These are phyloP conservation scores for Magnaporthales sp. DNA, from an alignment of 2,329 filamentous ascomycete species.

Conservation along the genomic window DNA sequence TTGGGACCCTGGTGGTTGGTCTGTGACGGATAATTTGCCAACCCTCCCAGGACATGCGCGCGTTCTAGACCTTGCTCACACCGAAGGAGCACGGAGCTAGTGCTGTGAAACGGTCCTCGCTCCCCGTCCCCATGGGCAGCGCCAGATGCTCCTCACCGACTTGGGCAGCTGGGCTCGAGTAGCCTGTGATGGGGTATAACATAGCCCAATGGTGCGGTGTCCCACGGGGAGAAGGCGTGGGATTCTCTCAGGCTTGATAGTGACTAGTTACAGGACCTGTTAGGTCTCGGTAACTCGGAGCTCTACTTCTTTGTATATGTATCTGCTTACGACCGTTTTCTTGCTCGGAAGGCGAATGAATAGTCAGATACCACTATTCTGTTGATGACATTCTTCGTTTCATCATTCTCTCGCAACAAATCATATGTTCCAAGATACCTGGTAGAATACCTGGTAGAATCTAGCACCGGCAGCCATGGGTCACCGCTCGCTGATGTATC, in stretches of 20 bases:
- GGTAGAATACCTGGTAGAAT: not conserved
- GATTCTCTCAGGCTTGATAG: not conserved
- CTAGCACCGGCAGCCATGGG: not conserved
- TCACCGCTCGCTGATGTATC: not conserved
- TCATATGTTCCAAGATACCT: not conserved
- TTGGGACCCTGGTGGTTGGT: not conserved
- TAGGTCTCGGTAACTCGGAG: not conserved
- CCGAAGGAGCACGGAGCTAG: not conserved
- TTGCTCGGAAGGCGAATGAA: too few relatives aligned
- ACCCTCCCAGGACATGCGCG: not conserved
- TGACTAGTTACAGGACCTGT: not conserved
- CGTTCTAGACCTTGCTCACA: not conserved
- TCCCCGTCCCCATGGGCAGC: not conserved
- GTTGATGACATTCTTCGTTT: not conserved
- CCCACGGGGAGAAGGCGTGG: not conserved
- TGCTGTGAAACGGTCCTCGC: not conserved
- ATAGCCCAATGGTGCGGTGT: not conserved
- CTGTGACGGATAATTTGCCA: not conserved
- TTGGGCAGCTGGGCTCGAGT: not conserved
- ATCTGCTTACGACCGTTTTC: not conserved
- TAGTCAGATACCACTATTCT: not conserved
- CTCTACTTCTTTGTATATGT: not conserved
- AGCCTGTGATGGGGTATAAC: not conserved
- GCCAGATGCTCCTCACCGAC: not conserved
- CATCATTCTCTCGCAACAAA: not conserved